These are phyloP conservation scores for Eucalyptus coolabah DNA, from an alignment of 345 rosid species.

Conservation along the genomic window DNA sequence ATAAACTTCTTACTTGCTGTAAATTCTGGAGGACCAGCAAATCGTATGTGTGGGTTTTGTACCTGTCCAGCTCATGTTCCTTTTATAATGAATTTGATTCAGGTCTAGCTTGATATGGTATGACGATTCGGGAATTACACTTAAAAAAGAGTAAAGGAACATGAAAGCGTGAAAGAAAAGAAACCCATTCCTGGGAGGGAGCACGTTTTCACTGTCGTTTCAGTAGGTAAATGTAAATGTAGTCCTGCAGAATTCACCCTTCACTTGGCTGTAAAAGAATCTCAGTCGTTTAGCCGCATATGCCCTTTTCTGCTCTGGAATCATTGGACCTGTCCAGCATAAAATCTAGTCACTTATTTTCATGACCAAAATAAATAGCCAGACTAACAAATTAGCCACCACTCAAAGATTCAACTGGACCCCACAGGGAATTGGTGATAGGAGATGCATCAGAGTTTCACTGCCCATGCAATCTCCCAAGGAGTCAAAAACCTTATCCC, in stretches of 20 bases:
- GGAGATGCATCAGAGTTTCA: background rate
- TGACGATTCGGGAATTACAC: background rate
- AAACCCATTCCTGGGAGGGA: background rate
- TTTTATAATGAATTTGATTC: background rate
- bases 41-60: background rate
- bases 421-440: background rate
- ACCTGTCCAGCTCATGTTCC: background rate
- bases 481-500: conserved; percentile 44
- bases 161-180: background rate
- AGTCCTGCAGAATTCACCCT: background rate
- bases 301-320: background rate
- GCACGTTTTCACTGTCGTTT: background rate
- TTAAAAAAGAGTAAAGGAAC: background rate
- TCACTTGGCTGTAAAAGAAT: background rate
- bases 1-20: background rate
- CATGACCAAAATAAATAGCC: background rate
- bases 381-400: background rate
- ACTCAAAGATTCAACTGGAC: background rate
- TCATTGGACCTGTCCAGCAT: background rate
- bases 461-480: background rate
- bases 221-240: background rate
- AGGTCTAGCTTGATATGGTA: background rate
- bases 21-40: background rate
- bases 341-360: background rate
- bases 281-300: background rate